A percentile compares a stretch with the other conserved stretches of the same genome.
phyloP scores from a whole-genome alignment of 2,329 filamentous ascomycete genomes.

The Aspergillus latus region DNA sequence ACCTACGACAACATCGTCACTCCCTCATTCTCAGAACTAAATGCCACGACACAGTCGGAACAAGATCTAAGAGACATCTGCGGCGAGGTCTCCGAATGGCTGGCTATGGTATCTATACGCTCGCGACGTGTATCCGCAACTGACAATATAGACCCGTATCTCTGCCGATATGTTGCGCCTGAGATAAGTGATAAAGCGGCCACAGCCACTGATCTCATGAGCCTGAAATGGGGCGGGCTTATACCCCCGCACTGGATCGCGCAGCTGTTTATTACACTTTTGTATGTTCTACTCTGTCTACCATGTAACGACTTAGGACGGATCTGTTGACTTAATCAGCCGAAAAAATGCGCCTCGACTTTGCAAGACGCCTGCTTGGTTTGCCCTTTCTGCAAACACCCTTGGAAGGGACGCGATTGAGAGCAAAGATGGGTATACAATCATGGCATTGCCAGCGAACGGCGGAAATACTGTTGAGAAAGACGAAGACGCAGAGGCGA shows the following conservation, averaged over 20 bases:
- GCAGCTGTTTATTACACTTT: constrained; percentile 34
- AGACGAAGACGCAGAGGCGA: not conserved
- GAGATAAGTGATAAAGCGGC: constrained; percentile 26
- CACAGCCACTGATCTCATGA: constrained; percentile 31
- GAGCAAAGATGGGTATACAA: constrained; percentile 41
- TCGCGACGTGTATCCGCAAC: constrained; percentile 40
- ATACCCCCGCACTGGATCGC: constrained; percentile 43
- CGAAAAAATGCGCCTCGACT: constrained; percentile 19
- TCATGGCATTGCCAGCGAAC: constrained; percentile 26
- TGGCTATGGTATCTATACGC: constrained; percentile 54
- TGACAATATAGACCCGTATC: constrained; percentile 45
- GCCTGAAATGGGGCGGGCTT: constrained; percentile 45
- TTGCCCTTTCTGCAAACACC: constrained; percentile 34
- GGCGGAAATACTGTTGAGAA: not conserved
- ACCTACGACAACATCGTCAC: constrained; percentile 29
- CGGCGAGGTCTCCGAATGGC: constrained; percentile 61
- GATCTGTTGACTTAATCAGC: constrained; percentile 13
- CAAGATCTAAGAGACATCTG: constrained; percentile 61
- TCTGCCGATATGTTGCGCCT: constrained; percentile 45
- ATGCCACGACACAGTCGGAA: constrained; percentile 32
- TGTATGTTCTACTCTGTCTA: constrained; percentile 32
- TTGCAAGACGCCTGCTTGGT: constrained; percentile 29
- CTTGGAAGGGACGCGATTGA: constrained; percentile 40
- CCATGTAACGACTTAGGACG: not conserved
- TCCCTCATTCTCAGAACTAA: constrained; percentile 32